phyloP scores from a whole-genome alignment of 441 rosid genomes.

The Croton laevigatus region DNA sequence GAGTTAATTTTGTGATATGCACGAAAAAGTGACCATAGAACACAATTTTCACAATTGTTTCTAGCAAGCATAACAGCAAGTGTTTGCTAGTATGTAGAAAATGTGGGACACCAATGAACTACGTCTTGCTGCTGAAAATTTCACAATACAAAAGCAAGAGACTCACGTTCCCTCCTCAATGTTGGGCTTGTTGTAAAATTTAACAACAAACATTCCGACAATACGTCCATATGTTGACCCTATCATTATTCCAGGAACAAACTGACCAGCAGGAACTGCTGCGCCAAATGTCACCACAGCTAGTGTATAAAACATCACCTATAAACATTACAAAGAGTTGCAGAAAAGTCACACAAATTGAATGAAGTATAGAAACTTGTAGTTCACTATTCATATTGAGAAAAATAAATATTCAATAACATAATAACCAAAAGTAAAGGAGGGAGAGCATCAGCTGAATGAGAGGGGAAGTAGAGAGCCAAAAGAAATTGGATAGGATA shows the following conservation, averaged over 20 bases:
- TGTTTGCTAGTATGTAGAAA: neutral
- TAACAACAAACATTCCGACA: slow-evolving; percentile 95
- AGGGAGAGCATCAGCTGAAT: neutral
- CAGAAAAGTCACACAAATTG: neutral
- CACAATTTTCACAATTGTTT: neutral
- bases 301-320: slow-evolving; percentile 95
- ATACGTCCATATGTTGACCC: slow-evolving; percentile 99
- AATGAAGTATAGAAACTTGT: neutral
- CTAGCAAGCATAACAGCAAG: neutral
- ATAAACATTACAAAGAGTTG: slow-evolving; percentile 22
- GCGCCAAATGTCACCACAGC: slow-evolving; percentile 96
- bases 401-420: neutral
- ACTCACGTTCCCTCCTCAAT: slow-evolving; percentile 99
- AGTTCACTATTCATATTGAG: neutral
- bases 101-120: neutral
- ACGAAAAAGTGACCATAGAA: neutral
- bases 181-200: slow-evolving; percentile 83
- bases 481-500: neutral
- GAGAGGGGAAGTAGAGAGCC: neutral
- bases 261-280: slow-evolving; percentile 99
- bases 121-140: neutral
- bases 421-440: neutral
- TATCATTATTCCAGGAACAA: slow-evolving; percentile 98
- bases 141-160: slow-evolving; percentile 22
- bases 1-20: neutral